Evolutionary conservation across 2,329 filamentous ascomycete genomes (phyloP), one percentile per base, ranked within the genome.

Genomic region (Piedraia hortae): DNA sequence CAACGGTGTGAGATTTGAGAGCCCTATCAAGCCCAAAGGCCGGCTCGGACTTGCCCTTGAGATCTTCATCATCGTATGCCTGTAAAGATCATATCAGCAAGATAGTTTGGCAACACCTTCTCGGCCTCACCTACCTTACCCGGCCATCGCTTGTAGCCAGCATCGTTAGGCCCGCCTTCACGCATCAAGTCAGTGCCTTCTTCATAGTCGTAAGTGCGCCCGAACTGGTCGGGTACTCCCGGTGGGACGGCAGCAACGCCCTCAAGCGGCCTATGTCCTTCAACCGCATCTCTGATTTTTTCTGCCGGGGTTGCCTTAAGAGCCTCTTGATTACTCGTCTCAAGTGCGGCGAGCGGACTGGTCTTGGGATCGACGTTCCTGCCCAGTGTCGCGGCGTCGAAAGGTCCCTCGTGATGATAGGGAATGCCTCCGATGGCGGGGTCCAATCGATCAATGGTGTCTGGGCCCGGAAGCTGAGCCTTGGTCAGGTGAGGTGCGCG

Each of bases 391-490:
- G 74, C 70, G 6, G 80, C 75, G 41, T 93, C 82, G 34, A 73
- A 93, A 0, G 82, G 82, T 0, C 82, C 80, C 31, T 70, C 74
- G 36, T 93, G 82, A 43, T 91, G 82, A 44, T 89, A 90, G 2
- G 56, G 47, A 10, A 56, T 56, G 22, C 60, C 59, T 23, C 60
- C 59, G n/a, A 59, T 44, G 3, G 57, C 50, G 23, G 51, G 55
- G 39, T 90, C 82, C 1, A 93, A 61, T 4, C 53, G 51, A 42
- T 91, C 82, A 36, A 93, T 85, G 5, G 56, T 54, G 42, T 93
- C 80, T 2, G 74, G 59, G 20, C 59, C 59, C 12, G 66, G 60
- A 9, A 69, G 55, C 35, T 66, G 53, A 36, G 56, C 59, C 39
- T 66, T 71, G 34, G 56, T 59, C 21, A 72, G 55, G 41, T 70